Evolutionary conservation across 495 filamentous ascomycete species (phyloP).

Genomic region (Penicillium pancosmium): DNA sequence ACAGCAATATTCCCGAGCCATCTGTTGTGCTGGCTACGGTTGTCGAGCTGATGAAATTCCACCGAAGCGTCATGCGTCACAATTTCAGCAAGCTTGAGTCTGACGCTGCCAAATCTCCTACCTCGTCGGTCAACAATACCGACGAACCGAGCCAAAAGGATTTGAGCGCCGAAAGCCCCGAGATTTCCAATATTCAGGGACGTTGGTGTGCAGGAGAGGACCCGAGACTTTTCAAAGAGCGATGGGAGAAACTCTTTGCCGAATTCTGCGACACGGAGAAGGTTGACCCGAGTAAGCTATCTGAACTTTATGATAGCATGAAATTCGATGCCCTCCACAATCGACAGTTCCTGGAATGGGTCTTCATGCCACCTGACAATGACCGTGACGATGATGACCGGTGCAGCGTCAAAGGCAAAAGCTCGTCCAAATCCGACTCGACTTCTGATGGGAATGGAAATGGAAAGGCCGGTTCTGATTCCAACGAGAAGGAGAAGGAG

Average conservation of each 20-base stretch:
- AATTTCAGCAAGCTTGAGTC: conserved; percentile 81
- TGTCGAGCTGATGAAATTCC: conserved; percentile 96
- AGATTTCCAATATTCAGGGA: conserved; percentile 73
- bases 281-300: conserved; percentile 97
- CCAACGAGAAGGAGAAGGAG: conserved; percentile 30
- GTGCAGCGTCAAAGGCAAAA: conserved; percentile 28
- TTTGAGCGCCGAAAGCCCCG: conserved; percentile 45
- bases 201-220: conserved; percentile 98
- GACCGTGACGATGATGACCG: conserved; percentile 67
- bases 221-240: conserved; percentile 88
- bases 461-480: conserved; percentile 28
- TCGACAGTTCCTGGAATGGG: conserved; percentile 94
- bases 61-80: conserved; percentile 88
- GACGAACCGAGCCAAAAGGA: conserved; percentile 20
- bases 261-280: conserved; percentile 98
- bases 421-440: conserved; percentile 34
- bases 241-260: conserved; percentile 97
- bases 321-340: conserved; percentile 99
- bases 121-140: conserved; percentile 32
- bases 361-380: conserved; percentile 81
- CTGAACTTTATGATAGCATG: conserved; percentile 98
- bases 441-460: conserved; percentile 16
- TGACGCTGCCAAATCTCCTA: conserved; percentile 54
- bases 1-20: conserved; percentile 81
- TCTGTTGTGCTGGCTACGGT: conserved; percentile 88